These are phyloP conservation scores for Silybum marianum DNA, from an alignment of 129 eudicot species.

Conservation along the genomic window DNA sequence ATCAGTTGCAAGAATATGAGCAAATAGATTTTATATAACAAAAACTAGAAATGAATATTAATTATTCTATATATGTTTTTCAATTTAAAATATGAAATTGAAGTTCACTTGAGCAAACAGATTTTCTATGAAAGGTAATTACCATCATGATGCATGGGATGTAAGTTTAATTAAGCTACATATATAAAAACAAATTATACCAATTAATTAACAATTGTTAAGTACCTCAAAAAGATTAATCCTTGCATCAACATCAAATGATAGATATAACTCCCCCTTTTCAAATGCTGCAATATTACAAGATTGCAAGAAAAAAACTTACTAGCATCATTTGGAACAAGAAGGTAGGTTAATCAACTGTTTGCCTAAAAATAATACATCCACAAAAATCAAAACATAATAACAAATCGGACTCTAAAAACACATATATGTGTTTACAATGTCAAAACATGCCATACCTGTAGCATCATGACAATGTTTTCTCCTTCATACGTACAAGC, in stretches of 20 bases:
- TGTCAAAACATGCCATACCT: slow-evolving; percentile 38
- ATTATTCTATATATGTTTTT: not conserved
- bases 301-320: slow-evolving; percentile 53
- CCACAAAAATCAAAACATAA: too few species aligned
- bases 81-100: not conserved
- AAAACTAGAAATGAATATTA: not conserved
- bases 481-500: slow-evolving; percentile 99
- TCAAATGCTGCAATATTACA: slow-evolving; percentile 76
- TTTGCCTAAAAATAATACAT: too few species aligned
- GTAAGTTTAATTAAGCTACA: not conserved
- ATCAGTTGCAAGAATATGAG: slow-evolving; percentile 65
- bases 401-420: too few species aligned
- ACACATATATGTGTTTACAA: too few species aligned
- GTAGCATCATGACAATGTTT: slow-evolving; percentile 79
- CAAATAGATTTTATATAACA: slow-evolving; percentile 10
- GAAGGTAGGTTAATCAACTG: not conserved
- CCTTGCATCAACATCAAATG: slow-evolving; percentile 96
- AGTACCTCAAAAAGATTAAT: slow-evolving; percentile 92
- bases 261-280: slow-evolving; percentile 61
- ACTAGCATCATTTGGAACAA: not conserved
- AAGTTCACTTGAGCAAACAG: not conserved
- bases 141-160: not conserved
- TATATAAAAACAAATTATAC: slow-evolving; percentile 12
- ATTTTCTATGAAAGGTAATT: not conserved
- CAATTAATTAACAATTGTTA: not conserved